A percentile compares a stretch with the other conserved stretches of the same genome.
Conservation (phyloP, 441 rosid species). For the Populus hybrid region DNA sequence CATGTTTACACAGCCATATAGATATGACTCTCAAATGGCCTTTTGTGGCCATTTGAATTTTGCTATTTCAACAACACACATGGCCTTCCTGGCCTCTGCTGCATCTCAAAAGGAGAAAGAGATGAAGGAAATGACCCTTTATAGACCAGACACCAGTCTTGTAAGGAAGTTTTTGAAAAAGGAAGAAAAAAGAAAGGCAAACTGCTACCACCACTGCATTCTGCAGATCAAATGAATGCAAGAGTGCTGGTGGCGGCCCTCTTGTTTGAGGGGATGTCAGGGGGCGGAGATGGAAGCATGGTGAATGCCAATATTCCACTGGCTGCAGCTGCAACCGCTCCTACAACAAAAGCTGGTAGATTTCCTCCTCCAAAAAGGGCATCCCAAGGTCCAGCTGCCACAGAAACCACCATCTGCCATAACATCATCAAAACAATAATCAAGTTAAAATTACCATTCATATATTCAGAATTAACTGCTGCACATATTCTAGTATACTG, state of each 20-base stretch:
- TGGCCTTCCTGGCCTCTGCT: not conserved
- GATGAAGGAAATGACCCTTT: not conserved
- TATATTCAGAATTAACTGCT: not conserved
- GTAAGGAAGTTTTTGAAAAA: not conserved
- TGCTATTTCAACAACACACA: not conserved
- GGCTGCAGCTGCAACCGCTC: slow-evolving; percentile 53
- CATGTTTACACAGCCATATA: slow-evolving; percentile 3
- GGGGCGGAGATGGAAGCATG: slow-evolving; percentile 68
- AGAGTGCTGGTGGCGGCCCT: not conserved
- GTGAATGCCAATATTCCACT: slow-evolving; percentile 64
- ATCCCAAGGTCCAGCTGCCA: slow-evolving; percentile 48
- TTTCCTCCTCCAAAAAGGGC: slow-evolving; percentile 60
- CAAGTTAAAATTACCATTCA: not conserved
- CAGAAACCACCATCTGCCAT: slow-evolving; percentile 53
- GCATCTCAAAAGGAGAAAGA: not conserved
- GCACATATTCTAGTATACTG: not conserved
- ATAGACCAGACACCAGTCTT: not conserved
- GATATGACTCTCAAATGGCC: not conserved
- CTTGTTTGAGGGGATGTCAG: slow-evolving; percentile 35
- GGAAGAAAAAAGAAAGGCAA: not conserved
- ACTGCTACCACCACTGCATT: not conserved
- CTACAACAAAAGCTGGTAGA: slow-evolving; percentile 60
- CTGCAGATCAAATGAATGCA: slow-evolving; percentile 38
- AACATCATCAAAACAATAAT: not conserved
- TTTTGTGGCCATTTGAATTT: slow-evolving; percentile 6